Percentiles rank a stretch among this genome's conserved stretches.
Conservation (phyloP, 225 moss, liverwort and hornwort genomes). For the Sphagnum tenellum region DNA sequence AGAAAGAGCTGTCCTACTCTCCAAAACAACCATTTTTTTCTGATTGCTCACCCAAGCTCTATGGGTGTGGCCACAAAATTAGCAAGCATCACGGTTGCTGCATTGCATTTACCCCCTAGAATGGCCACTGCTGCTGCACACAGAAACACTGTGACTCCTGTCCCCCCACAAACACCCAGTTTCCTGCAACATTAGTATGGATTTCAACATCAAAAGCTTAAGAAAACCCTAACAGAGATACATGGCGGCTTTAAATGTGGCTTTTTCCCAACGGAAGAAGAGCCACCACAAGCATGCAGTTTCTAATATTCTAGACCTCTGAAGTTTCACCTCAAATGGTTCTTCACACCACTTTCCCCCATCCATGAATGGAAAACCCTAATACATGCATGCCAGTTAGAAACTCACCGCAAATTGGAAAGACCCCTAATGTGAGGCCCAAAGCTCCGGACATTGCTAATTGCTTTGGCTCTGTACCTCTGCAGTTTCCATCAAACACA, state of each 20-base stretch:
- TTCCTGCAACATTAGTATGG: background rate
- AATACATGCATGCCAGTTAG: too few relatives aligned
- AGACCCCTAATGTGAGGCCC: constrained; percentile 75
- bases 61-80: constrained; percentile 78
- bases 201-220: too few relatives aligned
- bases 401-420: constrained; percentile 60
- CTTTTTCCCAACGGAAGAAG: too few relatives aligned
- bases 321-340: too few relatives aligned
- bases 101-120: constrained; percentile 59
- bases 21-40: too few relatives aligned
- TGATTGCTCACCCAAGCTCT: constrained; percentile 24
- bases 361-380: too few relatives aligned
- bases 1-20: too few relatives aligned
- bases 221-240: too few relatives aligned
- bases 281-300: too few relatives aligned
- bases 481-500: constrained; percentile 1
- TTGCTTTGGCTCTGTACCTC: constrained; percentile 71
- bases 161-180: background rate
- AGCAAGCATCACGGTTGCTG: constrained; percentile 62
- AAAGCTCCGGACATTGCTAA: constrained; percentile 74
- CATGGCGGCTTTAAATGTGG: too few relatives aligned
- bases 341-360: too few relatives aligned
- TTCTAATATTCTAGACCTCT: too few relatives aligned
- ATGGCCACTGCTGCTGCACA: constrained; percentile 63
- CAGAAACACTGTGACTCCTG: constrained; percentile 58